phyloP scores from a whole-genome alignment of 352 stramenopile species.

The Globisporangium sylvaticum region DNA sequence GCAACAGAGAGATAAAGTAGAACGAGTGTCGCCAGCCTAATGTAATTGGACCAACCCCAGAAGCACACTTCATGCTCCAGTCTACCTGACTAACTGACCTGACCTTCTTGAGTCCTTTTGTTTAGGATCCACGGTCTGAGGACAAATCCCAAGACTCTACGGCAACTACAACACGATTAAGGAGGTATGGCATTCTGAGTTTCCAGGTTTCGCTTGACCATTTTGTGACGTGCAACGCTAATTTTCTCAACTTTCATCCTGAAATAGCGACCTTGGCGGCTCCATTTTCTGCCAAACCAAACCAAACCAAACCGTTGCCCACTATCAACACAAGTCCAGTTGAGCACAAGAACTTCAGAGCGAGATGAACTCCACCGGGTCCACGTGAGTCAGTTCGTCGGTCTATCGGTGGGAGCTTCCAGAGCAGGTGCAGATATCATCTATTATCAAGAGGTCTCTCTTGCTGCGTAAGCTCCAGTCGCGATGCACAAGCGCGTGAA shows the following conservation, averaged over 20 bases:
- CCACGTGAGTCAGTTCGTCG: not conserved
- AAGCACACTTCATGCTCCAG: not conserved
- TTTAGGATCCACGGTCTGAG: no score
- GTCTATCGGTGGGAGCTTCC: not conserved
- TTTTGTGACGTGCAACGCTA: not conserved
- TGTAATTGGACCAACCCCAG: not conserved
- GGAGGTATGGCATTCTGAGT: not conserved
- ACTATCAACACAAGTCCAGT: not conserved
- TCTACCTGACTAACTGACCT: no score
- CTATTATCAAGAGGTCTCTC: not conserved
- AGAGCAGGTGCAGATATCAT: not conserved
- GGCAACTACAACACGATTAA: no score
- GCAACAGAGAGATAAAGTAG: not conserved
- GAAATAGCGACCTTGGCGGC: not conserved
- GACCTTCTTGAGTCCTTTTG: not conserved
- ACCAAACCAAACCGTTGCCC: not conserved
- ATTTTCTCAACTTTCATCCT: not conserved
- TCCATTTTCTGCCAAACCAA: not conserved
- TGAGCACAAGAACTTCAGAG: not conserved
- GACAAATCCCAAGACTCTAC: no score
- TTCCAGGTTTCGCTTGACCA: not conserved
- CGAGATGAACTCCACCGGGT: not conserved
- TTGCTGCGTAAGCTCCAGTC: not conserved
- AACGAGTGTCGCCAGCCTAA: not conserved
- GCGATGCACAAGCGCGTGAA: constrained; percentile 64